Base-by-base conservation (phyloP, 164 flowering plant genomes). In the Chimonanthus salicifolius region DNA sequence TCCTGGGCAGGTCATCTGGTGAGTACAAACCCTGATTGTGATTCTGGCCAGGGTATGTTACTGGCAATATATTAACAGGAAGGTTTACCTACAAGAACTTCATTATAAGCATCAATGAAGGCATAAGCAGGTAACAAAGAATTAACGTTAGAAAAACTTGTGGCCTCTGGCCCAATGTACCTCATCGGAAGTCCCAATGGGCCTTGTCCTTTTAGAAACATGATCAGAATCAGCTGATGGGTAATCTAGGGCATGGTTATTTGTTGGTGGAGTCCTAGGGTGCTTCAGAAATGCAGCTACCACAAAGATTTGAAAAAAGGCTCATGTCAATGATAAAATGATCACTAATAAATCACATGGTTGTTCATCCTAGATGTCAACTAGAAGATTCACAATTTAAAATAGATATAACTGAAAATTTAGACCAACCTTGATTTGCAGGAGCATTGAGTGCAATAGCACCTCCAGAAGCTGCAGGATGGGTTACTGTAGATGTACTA, bases 151-250 rank as follows among this genome's bases (percentile, higher is more conserved):
- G 9, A 16, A 68, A 68, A 48, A 47, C 54, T 33, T 33, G 1
- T 33, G 33, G 33, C 33, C 33, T 33, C 33, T 33, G 68, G 13
- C 45, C 33, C 33, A 65, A 65, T 47, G 7, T 85, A 91, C 99
- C 94, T 95, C 99, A 70, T 92, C 98, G 58, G 90, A 77, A 65
- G 92, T 85, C 5, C 97, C 99, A 81, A 92, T 77, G 8, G 91
- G 91, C 80, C 97, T 91, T 67, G 91, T 77, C 83, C 97, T 85
- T 80, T 92, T 93, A 7, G 86, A 72, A 47, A 85, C 85, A 75
- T 90, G 96, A 63, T 94, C 99, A 71, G 98, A 90, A 78, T 92
- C 99, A n/a, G 83, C 93, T 21, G 96, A 82, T 67, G 90, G 97
- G 76, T 90, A 95, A 67, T 95, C 99, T 16, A 90, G 76, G 66